Evolutionary conservation across 148 eudicot species (phyloP), one percentile per base, ranked within the genome.

Genomic region (Simmondsia chinensis): DNA sequence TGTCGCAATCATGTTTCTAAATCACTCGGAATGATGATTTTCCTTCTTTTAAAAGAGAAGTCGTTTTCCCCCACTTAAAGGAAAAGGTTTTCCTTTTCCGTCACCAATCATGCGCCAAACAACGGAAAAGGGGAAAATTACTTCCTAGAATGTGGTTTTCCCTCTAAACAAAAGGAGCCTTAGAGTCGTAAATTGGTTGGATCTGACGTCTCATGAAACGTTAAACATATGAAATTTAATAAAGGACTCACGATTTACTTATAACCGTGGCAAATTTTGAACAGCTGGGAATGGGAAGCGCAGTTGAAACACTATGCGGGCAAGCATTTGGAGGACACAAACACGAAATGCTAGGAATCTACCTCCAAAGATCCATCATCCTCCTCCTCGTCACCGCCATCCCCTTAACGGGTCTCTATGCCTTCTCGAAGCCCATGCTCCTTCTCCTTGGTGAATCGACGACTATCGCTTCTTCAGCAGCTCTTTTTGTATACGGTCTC

Each of bases 241-340:
- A 5, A 10, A 42, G 16, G 12, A 22, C 15, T 33, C 12, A 12
- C 11, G 9, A 9, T 18, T 48, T 5, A 25, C 37, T 9, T 13
- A 33, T 14, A 50, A 24, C 53, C 6, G 20, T 10, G 20, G 17
- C 48, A n/a, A n/a, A n/a, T n/a, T n/a, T n/a, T n/a, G n/a, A n/a
- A 34, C 46, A 77, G 83, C 64, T 77, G 8, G 83, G 83, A 1
- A 77, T 77, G 83, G 76, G 76, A 42, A 75, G 81, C 21, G 81
- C 81, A 33, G 81, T 75, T 30, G 81, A 75, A 57, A 75, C 81
- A 3, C 49, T 75, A 26, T 75, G 81, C 38, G 81, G 81, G 13
- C 81, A 75, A 56, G 81, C 81, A 6, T 75, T 58, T 9, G 81
- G 81, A 0, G 81, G 73, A 1, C 50, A 47, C 39, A 70, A 63